Base-by-base conservation (phyloP, 2,329 filamentous ascomycete species). In the Aspergillus piperis region DNA sequence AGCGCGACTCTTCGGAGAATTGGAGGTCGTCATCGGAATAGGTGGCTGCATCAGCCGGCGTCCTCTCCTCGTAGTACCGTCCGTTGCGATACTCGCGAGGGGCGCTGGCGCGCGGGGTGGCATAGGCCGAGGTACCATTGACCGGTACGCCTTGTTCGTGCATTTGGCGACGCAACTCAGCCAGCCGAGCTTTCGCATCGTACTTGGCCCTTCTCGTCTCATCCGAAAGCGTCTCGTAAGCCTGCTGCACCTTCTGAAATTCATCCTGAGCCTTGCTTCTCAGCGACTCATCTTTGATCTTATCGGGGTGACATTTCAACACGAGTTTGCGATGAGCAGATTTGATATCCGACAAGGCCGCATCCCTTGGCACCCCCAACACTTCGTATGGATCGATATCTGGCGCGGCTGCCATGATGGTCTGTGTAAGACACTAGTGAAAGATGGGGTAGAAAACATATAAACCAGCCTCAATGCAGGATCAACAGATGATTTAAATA, bases 171-270 rank as follows among this genome's bases (percentile, higher is more conserved):
- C 84, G 84, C 69, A 91, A 78, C 72, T 88, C 86, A 54, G 85
- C 86, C 63, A 93, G 76, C 69, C 83, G 86, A 63, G 89, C 82
- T 72, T 88, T 84, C 55, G 92, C 87, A 77, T 98, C 92, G 75
- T 97, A 96, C 66, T 88, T 87, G 60, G 81, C 77, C 61, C 91
- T 83, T 72, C 88, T 86, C 6, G 80, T 82, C 27, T 94, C 90
- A 72, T 97, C 89, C 70, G 87, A 90, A 62, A 99, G 85, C 30
- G 95, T 82, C 77, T 98, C 95, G 77, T 96, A 99, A 54, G 95
- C 93, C 69, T 93, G 87, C 75, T 97, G 93, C 36, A 98, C 91
- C 73, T 87, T 88, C 77, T 97, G 92, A 71, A 98, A 99, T 77
- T 96, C 89, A 68, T 92, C 88, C 68, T 90, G 87, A 75, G 93